Base-by-base conservation (phyloP, 2,329 filamentous ascomycete genomes). In the Chaetomiaceae sp. region DNA sequence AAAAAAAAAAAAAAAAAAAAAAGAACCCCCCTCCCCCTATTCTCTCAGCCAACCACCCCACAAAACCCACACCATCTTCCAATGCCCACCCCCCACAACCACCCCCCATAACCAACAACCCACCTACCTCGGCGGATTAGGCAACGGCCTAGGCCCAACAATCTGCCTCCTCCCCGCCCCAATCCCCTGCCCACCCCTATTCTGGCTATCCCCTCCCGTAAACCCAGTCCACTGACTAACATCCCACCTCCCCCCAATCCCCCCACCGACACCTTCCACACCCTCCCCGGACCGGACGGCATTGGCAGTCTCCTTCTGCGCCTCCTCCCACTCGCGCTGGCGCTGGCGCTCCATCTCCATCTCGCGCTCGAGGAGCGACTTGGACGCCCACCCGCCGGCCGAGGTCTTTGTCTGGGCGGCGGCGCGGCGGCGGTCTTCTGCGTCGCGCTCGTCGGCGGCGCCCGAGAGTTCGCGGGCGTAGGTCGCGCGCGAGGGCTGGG, bases 341-440 rank as follows among this genome's bases (percentile, higher is more conserved):
- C 86, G 75, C 70, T 89, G 81, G 8, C 87, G 76, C 67, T 91
- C 87, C 64, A 85, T 74, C 66, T 91, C 86, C 85, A 90, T 89
- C 68, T 91, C 87, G 23, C 85, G 80, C 68, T 90, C 87, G 1
- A 90, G 76, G 9, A 90, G 74, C 0, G 83, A 86, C 70, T 85
- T 87, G 57, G 77, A 77, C 1, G 82, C 82, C 78, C 77, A 82
- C 0, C 79, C 81, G 23, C 73, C 77, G 1, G 81, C 78, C 64
- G 82, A 82, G 17, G 82, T 85, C 64, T 79, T 76, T 43, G 70
- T 67, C 62, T 86, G 82, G 10, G 78, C 73, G 46, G 75, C 38
- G 34, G 34, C 21, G 34, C 45, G 45, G 37, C 45, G 45, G 20
- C 30, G 45, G 62, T 85, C 81, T 60, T 86, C 82, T 13, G 70